Conservation (phyloP, 164 flowering plant genomes). For the Macadamia integrifolia region DNA sequence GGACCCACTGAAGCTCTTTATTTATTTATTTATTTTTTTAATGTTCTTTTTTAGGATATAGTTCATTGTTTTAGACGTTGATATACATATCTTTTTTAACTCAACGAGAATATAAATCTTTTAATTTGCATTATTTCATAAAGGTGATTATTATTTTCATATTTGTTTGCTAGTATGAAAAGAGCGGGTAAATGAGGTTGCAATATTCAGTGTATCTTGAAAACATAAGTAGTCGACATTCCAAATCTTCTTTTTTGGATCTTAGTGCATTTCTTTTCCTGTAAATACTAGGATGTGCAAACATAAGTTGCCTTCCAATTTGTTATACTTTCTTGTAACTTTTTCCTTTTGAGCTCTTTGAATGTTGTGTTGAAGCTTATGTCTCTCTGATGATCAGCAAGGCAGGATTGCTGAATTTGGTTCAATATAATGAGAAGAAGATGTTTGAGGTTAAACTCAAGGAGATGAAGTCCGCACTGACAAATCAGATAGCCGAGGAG, state of each 20-base stretch:
- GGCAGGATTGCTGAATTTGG: slow-evolving; percentile 65
- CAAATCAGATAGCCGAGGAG: slow-evolving; percentile 83
- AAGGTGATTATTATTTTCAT: background rate
- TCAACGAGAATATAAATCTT: too few species aligned
- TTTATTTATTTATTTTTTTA: too few species aligned
- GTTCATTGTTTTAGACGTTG: background rate
- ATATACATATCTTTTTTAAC: too few species aligned
- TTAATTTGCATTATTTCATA: background rate
- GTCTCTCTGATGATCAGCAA: slow-evolving; percentile 37
- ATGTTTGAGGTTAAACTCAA: slow-evolving; percentile 86
- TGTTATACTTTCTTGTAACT: background rate
- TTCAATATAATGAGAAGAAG: slow-evolving; percentile 91
- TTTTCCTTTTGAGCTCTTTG: background rate
- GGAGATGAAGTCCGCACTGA: slow-evolving; percentile 89
- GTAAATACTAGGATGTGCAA: too few species aligned
- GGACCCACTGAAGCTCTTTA: background rate
- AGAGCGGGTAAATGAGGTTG: too few species aligned
- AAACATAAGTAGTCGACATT: too few species aligned
- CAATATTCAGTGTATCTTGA: too few species aligned
- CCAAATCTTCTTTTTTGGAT: too few species aligned
- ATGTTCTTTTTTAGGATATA: background rate
- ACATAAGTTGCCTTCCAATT: background rate
- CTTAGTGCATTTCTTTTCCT: too few species aligned
- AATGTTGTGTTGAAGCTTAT: background rate
- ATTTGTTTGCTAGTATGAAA: too few species aligned